Base-by-base conservation (phyloP, 805 yeast genomes). In the Brettanomyces nanus region DNA sequence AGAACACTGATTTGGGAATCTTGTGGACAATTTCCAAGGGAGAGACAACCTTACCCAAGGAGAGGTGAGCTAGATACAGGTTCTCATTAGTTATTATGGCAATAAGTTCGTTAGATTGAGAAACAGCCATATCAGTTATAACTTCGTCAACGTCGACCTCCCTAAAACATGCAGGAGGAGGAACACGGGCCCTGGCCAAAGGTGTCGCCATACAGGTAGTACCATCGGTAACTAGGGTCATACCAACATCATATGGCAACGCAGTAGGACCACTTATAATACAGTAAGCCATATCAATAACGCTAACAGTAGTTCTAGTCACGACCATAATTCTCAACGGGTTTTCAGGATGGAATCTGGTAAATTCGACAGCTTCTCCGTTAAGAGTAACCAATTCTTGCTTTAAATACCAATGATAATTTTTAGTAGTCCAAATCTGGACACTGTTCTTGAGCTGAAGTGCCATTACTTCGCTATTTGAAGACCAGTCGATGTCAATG, bases 401-500 rank as follows among this genome's bases (percentile, higher is more conserved):
- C 53, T 92, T 92, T 48, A 89, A 68, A 59, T 84, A 87, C 98
- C 98, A 92, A 54, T 89, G 94, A 59, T 89, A 92, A 59, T 92
- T 92, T 54, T 85, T 87, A 3, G 84, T 69, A 1, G 94, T 79
- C 97, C 97, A 92, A 19, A 92, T 59, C 54, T 83, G 94, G n/a
- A 92, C 70, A 13, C 74, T 63, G 47, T 77, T 69, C 2, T 59
- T 44, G 21, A 83, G 65, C 29, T 73, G 78, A 10, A 92, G 62
- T 2, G 95, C 85, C 38, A 92, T 64, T 2, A 84, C 68, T 47
- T 87, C 95, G 38, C 89, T 78, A 47, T 80, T 79, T 28, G 77
- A 67, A 37, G 90, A 85, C 97, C 97, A 92, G 29, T 72, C 69
- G 15, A 92, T 40, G 31, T 67, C 66, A 6, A 59, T 45, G 18